Base-by-base conservation (phyloP, 495 filamentous ascomycete species). In the Diplogelasinospora grovesii region DNA sequence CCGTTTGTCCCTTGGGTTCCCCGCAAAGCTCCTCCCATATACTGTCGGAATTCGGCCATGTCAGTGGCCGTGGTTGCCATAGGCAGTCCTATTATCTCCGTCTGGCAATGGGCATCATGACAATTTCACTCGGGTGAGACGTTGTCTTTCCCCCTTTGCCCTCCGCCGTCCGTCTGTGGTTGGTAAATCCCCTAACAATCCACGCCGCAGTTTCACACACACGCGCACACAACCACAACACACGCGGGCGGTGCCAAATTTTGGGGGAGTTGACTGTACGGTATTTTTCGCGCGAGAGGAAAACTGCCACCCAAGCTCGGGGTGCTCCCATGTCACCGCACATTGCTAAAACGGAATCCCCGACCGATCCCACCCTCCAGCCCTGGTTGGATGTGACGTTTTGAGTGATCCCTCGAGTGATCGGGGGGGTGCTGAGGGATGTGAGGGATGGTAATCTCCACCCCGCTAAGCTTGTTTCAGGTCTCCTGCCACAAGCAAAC, bases 391-490 rank as follows among this genome's bases (percentile, higher is more conserved):
- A 10, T 19, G 19, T 6, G 25, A 29, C 13, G 23, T 21, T 6
- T 22, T 16, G 18, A 26, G 41, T 11, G 25, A 33, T 33, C 30
- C 30, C 21, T 33, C 30, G 9, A 9, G 14, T 33, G 7, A 16
- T 8, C 30, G 15, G 8, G 21, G 15, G 21, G 21, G n/a, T 18
- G 30, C n/a, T 33, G n/a, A n/a, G n/a, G n/a, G n/a, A n/a, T 33
- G 30, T 1, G 8, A 14, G 16, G 10, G 38, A 13, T 22, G 14
- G 30, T 20, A 42, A 22, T 19, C 35, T 37, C 49, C 49, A 45
- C 40, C n/a, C 30, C n/a, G 22, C 49, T 52, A 44, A 30, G 33
- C 44, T 44, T 28, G 43, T 48, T 52, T 48, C 39, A 45, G 35
- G 29, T 11, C 24, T 6, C 9, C 15, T 39, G 29, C 43, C n/a